These are phyloP conservation scores for Cronartium ribicola DNA, from an alignment of 1,284 basidiomycete species.

Conservation along the genomic window DNA sequence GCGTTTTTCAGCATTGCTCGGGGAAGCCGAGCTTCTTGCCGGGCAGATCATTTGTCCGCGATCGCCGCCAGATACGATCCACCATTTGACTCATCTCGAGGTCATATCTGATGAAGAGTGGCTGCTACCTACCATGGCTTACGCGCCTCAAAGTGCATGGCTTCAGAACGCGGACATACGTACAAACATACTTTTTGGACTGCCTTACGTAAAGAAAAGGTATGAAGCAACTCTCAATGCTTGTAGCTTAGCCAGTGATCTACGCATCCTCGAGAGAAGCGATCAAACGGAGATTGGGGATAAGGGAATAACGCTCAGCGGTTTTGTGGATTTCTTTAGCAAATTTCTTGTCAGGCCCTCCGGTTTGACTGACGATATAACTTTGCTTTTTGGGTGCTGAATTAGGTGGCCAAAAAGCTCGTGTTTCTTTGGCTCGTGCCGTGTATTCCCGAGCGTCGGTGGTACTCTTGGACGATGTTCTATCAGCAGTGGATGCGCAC, in stretches of 20 bases:
- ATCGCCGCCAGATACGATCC: slow-evolving; percentile 6
- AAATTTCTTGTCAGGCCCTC: not conserved
- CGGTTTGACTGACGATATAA: too few species aligned
- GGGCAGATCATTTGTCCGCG: slow-evolving; percentile 13
- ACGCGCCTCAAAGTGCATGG: slow-evolving; percentile 74
- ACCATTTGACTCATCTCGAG: slow-evolving; percentile 5
- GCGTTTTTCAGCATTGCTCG: not conserved
- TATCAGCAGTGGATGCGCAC: slow-evolving; percentile 84
- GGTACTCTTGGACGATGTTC: slow-evolving; percentile 81
- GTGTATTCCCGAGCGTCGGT: slow-evolving; percentile 85
- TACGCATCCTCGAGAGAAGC: slow-evolving; percentile 87
- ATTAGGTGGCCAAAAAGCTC: slow-evolving; percentile 90
- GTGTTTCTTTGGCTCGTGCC: slow-evolving; percentile 63
- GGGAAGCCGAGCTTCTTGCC: slow-evolving; percentile 5
- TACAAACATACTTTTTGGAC: slow-evolving; percentile 87
- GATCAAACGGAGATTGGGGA: slow-evolving; percentile 89
- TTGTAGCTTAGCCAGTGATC: slow-evolving; percentile 72
- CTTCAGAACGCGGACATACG: slow-evolving; percentile 86
- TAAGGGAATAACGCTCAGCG: slow-evolving; percentile 53
- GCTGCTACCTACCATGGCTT: slow-evolving; percentile 57
- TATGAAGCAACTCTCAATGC: slow-evolving; percentile 71
- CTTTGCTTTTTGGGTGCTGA: slow-evolving; percentile 42
- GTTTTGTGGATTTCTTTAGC: too few species aligned
- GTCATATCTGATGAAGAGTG: not conserved
- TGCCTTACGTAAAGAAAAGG: slow-evolving; percentile 71